Percentiles rank a stretch among this genome's conserved stretches.
phyloP scores from a whole-genome alignment of 2,329 filamentous ascomycete genomes.

The Setomelanomma holmii region DNA sequence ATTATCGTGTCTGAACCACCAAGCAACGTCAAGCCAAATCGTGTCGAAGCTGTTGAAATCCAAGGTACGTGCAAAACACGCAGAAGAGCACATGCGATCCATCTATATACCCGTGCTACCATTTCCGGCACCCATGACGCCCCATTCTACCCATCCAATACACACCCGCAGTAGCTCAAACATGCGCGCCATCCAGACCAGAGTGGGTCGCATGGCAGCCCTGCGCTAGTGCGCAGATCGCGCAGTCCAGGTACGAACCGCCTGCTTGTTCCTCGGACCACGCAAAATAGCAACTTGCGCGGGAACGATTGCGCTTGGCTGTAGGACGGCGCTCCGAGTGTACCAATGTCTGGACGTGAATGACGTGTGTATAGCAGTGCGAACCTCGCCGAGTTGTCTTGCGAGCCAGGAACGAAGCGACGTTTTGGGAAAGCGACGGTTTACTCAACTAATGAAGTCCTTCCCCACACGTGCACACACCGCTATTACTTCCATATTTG shows the following conservation, averaged over 20 bases:
- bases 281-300: too few relatives aligned
- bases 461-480: conserved; percentile 1
- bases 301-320: not conserved
- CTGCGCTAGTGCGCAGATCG: conserved; percentile 5
- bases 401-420: not conserved
- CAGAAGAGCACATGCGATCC: not conserved
- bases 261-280: too few relatives aligned
- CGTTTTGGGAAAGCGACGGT: not conserved
- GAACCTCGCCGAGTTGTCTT: not conserved
- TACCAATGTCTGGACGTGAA: not conserved
- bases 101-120: not conserved
- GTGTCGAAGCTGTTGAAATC: too few relatives aligned
- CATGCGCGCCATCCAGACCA: conserved; percentile 5
- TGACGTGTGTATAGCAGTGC: not conserved
- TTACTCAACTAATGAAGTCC: not conserved
- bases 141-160: conserved; percentile 5
- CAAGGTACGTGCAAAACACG: too few relatives aligned
- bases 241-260: not conserved
- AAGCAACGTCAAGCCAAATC: too few relatives aligned
- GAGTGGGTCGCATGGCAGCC: conserved; percentile 5
- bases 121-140: not conserved
- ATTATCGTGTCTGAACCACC: too few relatives aligned
- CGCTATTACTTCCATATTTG: conserved; percentile 2
- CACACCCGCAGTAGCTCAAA: conserved; percentile 11
- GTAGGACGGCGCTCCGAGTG: not conserved